Evolutionary conservation across 768 basidiomycete species (phyloP).

Genomic region (Dentipellis fragilis): DNA sequence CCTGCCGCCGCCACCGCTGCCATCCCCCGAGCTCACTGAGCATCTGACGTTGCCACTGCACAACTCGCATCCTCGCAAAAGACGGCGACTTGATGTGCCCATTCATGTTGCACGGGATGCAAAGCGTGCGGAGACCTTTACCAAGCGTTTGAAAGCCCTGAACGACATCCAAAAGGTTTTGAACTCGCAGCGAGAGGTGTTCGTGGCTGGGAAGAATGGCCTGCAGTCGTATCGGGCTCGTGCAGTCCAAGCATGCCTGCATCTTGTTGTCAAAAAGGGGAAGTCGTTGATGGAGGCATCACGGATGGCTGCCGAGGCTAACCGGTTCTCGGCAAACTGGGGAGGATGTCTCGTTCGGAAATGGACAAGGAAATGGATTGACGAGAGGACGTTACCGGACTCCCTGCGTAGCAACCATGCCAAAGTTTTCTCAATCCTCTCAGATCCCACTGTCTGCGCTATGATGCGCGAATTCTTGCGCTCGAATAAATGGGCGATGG

Average conservation of each 20-base stretch:
- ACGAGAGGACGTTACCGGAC: slow-evolving; percentile 2
- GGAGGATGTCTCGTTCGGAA: slow-evolving; percentile 9
- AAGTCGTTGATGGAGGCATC: slow-evolving; percentile 15
- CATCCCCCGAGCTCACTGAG: not conserved
- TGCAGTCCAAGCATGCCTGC: slow-evolving; percentile 13
- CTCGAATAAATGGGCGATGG: slow-evolving; percentile 12
- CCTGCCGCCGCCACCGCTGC: not conserved
- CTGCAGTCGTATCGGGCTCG: slow-evolving; percentile 16
- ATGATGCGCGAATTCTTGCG: slow-evolving; percentile 10
- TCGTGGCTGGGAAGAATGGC: slow-evolving; percentile 6
- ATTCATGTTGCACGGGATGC: not conserved
- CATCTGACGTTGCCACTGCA: not conserved
- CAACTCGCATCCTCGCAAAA: no score
- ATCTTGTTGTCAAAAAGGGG: slow-evolving; percentile 13
- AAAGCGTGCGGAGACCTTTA: not conserved
- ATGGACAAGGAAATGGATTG: slow-evolving; percentile 11
- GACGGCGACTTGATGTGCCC: not conserved
- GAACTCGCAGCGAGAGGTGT: not conserved
- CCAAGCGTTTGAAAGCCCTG: not conserved
- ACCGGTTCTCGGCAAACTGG: slow-evolving; percentile 13
- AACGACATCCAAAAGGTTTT: not conserved
- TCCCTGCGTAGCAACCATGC: slow-evolving; percentile 9
- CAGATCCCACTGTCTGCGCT: slow-evolving; percentile 7
- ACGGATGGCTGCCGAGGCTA: no score
- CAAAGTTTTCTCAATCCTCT: slow-evolving; percentile 11